Evolutionary conservation across 495 filamentous ascomycete genomes (phyloP).

Genomic region (Aspergillus indologenus): DNA sequence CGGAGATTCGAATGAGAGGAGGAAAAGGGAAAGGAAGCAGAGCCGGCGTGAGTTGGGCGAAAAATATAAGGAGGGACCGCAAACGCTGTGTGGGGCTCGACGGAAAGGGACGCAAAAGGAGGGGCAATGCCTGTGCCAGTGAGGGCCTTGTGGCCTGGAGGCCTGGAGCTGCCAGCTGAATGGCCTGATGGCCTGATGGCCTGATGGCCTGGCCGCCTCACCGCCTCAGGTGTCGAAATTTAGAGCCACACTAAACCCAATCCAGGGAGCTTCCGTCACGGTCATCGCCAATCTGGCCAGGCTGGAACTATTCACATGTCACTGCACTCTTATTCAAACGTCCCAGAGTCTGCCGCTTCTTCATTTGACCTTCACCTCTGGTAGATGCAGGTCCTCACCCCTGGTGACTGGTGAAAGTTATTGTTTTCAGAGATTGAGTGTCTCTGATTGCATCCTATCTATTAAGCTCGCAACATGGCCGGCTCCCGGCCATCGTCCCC

Average conservation of each 20-base stretch:
- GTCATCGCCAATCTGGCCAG: constrained; percentile 39
- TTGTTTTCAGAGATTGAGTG: constrained; percentile 34
- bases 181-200: constrained; percentile 7
- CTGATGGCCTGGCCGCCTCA: constrained; percentile 6
- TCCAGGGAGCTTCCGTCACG: constrained; percentile 22
- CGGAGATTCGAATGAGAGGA: constrained; percentile 21
- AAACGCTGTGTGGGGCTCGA: constrained; percentile 28
- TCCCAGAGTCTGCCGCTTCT: neutral
- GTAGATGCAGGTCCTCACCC: constrained; percentile 35
- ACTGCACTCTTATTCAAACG: neutral
- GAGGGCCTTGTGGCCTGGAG: neutral
- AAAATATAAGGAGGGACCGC: constrained; percentile 26
- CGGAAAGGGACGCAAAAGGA: constrained; percentile 14
- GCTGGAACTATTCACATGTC: constrained; percentile 29
- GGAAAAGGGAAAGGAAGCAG: constrained; percentile 27
- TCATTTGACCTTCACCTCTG: constrained; percentile 27
- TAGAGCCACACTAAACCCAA: constrained; percentile 12
- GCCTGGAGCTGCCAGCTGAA: constrained; percentile 6
- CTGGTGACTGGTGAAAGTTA: constrained; percentile 15
- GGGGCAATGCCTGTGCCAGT: constrained; percentile 11
- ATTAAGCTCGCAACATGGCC: constrained; percentile 32
- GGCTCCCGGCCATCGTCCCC: constrained; percentile 46
- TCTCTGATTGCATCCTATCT: constrained; percentile 31
- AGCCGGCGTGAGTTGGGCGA: constrained; percentile 29
- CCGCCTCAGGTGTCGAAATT: constrained; percentile 20